These are phyloP conservation scores for Kwoniella mangroviensis DNA, from an alignment of 768 basidiomycete genomes.

Conservation along the genomic window DNA sequence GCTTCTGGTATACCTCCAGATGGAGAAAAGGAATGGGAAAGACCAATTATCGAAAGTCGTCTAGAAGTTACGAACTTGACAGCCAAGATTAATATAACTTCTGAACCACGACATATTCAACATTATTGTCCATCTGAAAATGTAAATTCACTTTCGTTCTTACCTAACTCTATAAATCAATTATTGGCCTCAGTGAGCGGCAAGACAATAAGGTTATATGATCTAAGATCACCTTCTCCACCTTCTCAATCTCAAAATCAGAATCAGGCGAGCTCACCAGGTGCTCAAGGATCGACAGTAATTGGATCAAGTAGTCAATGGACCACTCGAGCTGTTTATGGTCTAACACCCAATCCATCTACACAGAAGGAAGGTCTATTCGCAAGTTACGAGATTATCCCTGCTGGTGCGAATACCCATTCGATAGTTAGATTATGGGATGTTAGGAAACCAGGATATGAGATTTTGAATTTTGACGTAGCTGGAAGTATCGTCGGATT, in stretches of 20 bases:
- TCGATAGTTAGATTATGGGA: constrained; percentile 54
- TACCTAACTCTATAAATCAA: constrained; percentile 26
- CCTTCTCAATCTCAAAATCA: constrained; percentile 13
- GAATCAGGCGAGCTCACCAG: constrained; percentile 11
- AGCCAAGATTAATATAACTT: constrained; percentile 21
- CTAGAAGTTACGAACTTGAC: constrained; percentile 37
- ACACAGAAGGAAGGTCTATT: constrained; percentile 33
- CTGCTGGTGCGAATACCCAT: constrained; percentile 17
- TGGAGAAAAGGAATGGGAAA: constrained; percentile 14
- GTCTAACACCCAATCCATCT: constrained; percentile 41
- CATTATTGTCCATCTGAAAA: constrained; percentile 49
- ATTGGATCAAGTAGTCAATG: constrained; percentile 26
- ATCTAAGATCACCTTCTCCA: constrained; percentile 37
- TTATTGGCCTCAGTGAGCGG: constrained; percentile 41
- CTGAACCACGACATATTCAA: constrained; percentile 43
- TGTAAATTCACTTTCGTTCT: constrained; percentile 43
- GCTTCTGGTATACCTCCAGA: constrained; percentile 27
- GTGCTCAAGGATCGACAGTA: constrained; percentile 16
- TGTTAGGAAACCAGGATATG: constrained; percentile 34
- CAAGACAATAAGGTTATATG: constrained; percentile 44
- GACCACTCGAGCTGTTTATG: constrained; percentile 45
- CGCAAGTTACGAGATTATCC: constrained; percentile 46
- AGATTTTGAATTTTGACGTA: constrained; percentile 48
- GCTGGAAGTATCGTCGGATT: constrained; percentile 33
- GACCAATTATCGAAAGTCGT: constrained; percentile 34